These are phyloP conservation scores for Chenopodium formosanum DNA, from an alignment of 148 eudicot genomes.

Conservation along the genomic window DNA sequence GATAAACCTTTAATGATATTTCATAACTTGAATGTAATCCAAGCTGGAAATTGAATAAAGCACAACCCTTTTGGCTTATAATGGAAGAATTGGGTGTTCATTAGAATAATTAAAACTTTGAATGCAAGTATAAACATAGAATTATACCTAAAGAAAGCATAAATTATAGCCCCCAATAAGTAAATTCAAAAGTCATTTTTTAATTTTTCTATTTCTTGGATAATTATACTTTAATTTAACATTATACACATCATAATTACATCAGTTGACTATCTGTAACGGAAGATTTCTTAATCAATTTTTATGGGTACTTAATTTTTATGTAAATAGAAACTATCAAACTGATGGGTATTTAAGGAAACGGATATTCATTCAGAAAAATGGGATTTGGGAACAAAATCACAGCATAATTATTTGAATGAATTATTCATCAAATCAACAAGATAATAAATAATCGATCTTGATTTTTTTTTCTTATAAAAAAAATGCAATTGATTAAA, in stretches of 20 bases:
- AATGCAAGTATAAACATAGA: constrained; percentile 6
- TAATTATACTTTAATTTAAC: background rate
- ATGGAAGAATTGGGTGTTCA: constrained; percentile 10
- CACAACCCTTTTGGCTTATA: constrained; percentile 3
- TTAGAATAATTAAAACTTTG: constrained; percentile 13
- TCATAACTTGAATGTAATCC: constrained; percentile 3
- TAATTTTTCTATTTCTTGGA: constrained; percentile 4
- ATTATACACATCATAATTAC: constrained; percentile 9
- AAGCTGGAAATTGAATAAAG: constrained; percentile 17
- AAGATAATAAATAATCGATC: background rate
- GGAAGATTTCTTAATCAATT: background rate
- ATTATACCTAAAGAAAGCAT: constrained; percentile 17
- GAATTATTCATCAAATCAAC: background rate
- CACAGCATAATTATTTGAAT: background rate
- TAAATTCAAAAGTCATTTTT: background rate
- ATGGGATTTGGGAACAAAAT: constrained; percentile 6
- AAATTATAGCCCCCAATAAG: background rate
- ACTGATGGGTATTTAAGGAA: background rate
- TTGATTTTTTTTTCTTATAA: background rate
- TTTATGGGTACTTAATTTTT: background rate
- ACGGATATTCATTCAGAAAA: background rate
- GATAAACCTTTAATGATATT: background rate
- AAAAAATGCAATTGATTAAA: background rate
- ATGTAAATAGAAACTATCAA: background rate
- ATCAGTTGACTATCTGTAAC: constrained; percentile 17